These are phyloP conservation scores for Trichomonas tenax DNA, from an alignment of 208 protist genomes.

Conservation along the genomic window DNA sequence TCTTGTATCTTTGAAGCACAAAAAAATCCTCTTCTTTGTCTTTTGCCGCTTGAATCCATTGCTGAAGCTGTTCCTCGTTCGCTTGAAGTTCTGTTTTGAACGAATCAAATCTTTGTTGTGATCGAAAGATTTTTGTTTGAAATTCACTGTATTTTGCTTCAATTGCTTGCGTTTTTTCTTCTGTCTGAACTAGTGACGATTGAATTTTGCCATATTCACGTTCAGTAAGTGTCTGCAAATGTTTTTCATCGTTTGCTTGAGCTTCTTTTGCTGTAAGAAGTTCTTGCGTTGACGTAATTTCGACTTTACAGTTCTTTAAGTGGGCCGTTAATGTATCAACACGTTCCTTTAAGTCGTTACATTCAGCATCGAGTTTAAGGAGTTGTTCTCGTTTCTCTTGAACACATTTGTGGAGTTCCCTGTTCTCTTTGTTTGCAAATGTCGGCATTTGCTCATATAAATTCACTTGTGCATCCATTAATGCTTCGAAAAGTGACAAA, in stretches of 20 bases:
- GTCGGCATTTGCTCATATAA: neutral
- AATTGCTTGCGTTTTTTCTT: neutral
- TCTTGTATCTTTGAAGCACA: neutral
- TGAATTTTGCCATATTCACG: neutral
- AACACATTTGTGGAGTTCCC: neutral
- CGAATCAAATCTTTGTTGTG: neutral
- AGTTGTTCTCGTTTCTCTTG: neutral
- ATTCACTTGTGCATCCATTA: neutral
- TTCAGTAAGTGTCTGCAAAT: neutral
- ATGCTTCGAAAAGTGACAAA: neutral
- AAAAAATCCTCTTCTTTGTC: conserved; percentile 22
- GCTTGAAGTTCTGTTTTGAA: neutral
- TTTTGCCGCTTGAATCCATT: neutral
- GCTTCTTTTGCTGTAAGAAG: neutral
- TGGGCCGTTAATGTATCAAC: neutral
- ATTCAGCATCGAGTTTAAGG: neutral
- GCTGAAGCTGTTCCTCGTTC: neutral
- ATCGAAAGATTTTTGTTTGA: neutral
- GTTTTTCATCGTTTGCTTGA: neutral
- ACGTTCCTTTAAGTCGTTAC: neutral
- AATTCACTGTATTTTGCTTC: neutral
- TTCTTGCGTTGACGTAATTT: neutral
- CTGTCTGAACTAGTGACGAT: neutral
- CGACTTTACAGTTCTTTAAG: neutral
- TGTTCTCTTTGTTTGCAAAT: conserved; percentile 9